Evolutionary conservation across 345 rosid genomes (phyloP), one percentile per base, ranked within the genome.

Genomic region (Orychophragmus violaceus): DNA sequence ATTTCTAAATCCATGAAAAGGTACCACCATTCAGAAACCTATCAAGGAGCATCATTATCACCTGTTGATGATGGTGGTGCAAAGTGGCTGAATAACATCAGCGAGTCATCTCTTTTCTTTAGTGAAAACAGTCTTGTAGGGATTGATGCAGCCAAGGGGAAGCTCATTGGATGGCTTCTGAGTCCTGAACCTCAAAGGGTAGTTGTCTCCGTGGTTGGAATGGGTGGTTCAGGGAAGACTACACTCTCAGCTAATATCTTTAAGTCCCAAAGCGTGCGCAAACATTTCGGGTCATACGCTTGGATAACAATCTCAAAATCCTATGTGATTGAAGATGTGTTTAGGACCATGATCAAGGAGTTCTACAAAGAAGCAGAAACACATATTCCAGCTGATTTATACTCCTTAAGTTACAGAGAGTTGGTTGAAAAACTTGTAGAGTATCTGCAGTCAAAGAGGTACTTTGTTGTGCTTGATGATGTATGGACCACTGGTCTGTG

Each of bases 151-250:
- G 72, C 67, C 13, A 72, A 60, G 2, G 22, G 37, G 8, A 51
- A 52, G 69, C 64, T 82, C 18, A 27, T 54, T 2, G 64, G 65
- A 25, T 77, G 75, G 79, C 60, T 79, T 46, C n/a, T 41, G 8
- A 59, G 33, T 51, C 42, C 18, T 3, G 77, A 66, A 39, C 68
- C 71, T 29, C 67, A 68, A 16, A 39, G 78, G 11, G 28, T 44
- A 6, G 59, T 64, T 44, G 33, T 70, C 27, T 76, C 78, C 0
- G 74, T 78, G 42, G 62, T 71, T 5, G 84, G 80, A 18, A 80
- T 80, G 81, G 81, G 77, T 8, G 79, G 77, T 19, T 74, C 76
- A 41, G 79, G 82, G 42, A 78, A 77, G 60, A 80, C 81, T 16
- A 78, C 77, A 17, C 76, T 78, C 10, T 74, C 69, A 7, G 82